Conservation (phyloP, 768 basidiomycete species). For the Astraeus odoratus region DNA sequence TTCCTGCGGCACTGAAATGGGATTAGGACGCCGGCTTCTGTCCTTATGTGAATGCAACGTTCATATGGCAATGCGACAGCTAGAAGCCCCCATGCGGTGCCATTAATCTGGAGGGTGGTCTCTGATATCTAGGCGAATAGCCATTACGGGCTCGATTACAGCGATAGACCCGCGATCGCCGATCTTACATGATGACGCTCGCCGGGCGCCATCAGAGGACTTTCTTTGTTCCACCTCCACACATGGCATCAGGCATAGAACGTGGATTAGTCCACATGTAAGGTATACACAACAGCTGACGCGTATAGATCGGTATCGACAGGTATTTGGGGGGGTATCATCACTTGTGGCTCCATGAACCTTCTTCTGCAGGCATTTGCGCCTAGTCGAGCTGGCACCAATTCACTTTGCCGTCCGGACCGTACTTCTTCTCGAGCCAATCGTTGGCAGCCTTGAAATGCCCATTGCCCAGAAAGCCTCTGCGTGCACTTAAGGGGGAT, state of each 20-base stretch:
- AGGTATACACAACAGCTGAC: slow-evolving; percentile 23
- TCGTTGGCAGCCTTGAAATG: slow-evolving; percentile 86
- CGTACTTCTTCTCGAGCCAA: slow-evolving; percentile 80
- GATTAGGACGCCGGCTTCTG: too few species aligned
- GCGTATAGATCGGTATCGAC: slow-evolving; percentile 15
- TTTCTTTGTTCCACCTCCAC: too few species aligned
- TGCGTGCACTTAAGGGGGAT: slow-evolving; percentile 68
- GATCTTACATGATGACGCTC: slow-evolving; percentile 11
- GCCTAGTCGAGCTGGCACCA: slow-evolving; percentile 50
- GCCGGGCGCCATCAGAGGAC: neutral
- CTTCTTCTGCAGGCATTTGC: slow-evolving; percentile 2
- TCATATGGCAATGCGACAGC: neutral
- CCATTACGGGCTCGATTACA: slow-evolving; percentile 3
- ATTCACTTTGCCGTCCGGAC: slow-evolving; percentile 59
- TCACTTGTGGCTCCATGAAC: neutral
- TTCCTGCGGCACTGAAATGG: too few species aligned
- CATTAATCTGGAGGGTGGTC: neutral
- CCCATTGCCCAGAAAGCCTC: slow-evolving; percentile 82
- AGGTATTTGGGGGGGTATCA: too few species aligned
- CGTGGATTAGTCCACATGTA: neutral
- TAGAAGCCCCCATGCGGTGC: neutral
- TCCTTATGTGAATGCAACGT: too few species aligned
- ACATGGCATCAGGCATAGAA: neutral
- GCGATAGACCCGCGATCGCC: slow-evolving; percentile 12
- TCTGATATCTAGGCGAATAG: slow-evolving; percentile 20